Percentiles rank a stretch among this genome's conserved stretches.
Conservation (phyloP, 164 flowering plant species). For the Chloranthus sessilifolius region DNA sequence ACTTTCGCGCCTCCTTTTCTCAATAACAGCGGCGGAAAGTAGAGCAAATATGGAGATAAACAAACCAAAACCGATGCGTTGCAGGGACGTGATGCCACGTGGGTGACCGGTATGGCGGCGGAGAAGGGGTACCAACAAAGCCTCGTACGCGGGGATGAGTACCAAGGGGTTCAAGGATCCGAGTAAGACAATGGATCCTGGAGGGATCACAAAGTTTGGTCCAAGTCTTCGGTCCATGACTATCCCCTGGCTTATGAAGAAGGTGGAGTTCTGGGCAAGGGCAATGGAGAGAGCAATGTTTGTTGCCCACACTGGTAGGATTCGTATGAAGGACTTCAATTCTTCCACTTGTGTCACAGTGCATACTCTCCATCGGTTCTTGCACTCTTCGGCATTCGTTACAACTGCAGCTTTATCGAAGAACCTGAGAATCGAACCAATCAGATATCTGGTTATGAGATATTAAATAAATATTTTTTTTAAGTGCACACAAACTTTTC, state of each 20-base stretch:
- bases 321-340: slow-evolving; percentile 43
- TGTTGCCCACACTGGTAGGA: slow-evolving; percentile 63
- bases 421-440: slow-evolving; percentile 44
- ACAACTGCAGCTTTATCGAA: slow-evolving; percentile 64
- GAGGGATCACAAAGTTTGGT: slow-evolving; percentile 46
- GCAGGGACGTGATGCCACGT: slow-evolving; percentile 60
- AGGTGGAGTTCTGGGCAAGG: slow-evolving; percentile 55
- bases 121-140: slow-evolving; percentile 37
- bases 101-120: slow-evolving; percentile 41
- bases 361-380: slow-evolving; percentile 55
- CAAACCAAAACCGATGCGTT: slow-evolving; percentile 64
- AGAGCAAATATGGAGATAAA: slow-evolving; percentile 46
- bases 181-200: slow-evolving; percentile 55
- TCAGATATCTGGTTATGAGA: too few species aligned
- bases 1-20: slow-evolving; percentile 33
- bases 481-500: too few species aligned
- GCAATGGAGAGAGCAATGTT: slow-evolving; percentile 68
- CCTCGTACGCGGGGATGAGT: slow-evolving; percentile 57
- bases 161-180: slow-evolving; percentile 49
- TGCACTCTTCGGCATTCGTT: not conserved
- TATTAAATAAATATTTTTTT: too few species aligned
- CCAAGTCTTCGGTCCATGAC: slow-evolving; percentile 46
- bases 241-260: slow-evolving; percentile 60
- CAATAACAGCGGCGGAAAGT: slow-evolving; percentile 45
- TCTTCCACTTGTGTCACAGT: slow-evolving; percentile 79